phyloP scores from a whole-genome alignment of 1,139 yeast species.

The Protomyces arabidopsidicola region DNA sequence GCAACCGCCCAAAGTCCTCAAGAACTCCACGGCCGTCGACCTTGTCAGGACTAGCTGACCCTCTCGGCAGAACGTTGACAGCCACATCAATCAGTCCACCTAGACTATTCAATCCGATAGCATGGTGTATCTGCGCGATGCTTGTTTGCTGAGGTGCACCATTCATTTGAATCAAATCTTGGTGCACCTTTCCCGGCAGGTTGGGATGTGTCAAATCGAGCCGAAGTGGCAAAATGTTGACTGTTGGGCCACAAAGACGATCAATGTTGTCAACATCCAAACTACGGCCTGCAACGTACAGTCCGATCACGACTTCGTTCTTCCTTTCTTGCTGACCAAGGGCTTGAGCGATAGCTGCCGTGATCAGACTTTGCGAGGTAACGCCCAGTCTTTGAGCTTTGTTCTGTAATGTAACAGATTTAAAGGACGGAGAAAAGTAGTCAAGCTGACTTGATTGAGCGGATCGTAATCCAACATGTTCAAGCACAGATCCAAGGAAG shows the following conservation, averaged over 20 bases:
- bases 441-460: not conserved
- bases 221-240: conserved; percentile 34
- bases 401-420: not conserved
- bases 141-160: conserved; percentile 16
- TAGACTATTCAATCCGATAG: not conserved
- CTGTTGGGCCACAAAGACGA: conserved; percentile 31
- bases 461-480: not conserved
- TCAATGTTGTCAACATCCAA: conserved; percentile 22
- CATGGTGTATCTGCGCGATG: not conserved
- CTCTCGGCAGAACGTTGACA: conserved; percentile 13
- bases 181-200: not conserved
- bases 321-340: not conserved
- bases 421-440: not conserved
- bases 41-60: not conserved
- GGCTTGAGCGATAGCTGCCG: conserved; percentile 30
- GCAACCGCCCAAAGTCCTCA: not conserved
- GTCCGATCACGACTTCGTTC: conserved; percentile 29
- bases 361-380: conserved; percentile 27
- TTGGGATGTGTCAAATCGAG: conserved; percentile 2
- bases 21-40: not conserved
- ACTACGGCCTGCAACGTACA: conserved; percentile 35
- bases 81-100: conserved; percentile 13
- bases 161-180: conserved; percentile 3
- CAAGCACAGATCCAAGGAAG: not conserved
- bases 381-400: conserved; percentile 12